Evolutionary conservation across 2,329 filamentous ascomycete species (phyloP), one percentile per base, ranked within the genome.

Genomic region (Pseudocercospora cruenta): DNA sequence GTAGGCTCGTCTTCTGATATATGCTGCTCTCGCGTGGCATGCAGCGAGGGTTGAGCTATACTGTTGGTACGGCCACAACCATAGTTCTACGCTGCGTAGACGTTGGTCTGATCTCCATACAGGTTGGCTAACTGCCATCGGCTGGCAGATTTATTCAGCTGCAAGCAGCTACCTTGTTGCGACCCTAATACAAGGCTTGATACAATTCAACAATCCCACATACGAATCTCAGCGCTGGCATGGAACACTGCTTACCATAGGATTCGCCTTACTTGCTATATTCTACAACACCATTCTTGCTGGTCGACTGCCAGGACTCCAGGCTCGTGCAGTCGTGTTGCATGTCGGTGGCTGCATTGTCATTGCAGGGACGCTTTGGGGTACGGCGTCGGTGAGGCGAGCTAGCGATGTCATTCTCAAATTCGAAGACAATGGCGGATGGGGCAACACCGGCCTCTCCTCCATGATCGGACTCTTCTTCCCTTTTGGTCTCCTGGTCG

Each of bases 271-370:
- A 39, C 61, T 80, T 58, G 72, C 72, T 12, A 75, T 78, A 53
- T 67, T 76, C 33, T 78, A 85, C 71, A 86, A 86, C 68, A 79
- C 79, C 1, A 74, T 80, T 14, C 76, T 80, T 5, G 80, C 80
- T 1, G 78, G 77, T 45, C 68, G 80, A 1, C 73, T 86, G 2
- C 83, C 83, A 1, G 75, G 79, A 16, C 75, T 85, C 24, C 84
- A 86, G 72, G 80, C 80, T 0, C 69, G 82, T 12, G 78, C 84
- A 22, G 74, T 85, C 7, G 78, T 84, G 26, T 71, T 86, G 3
- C 84, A 86, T 63, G 76, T 86, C n/a, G 72, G 82, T 16, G 84
- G 84, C 3, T 83, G 86, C 71, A 83, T 86, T 64, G 84, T 80
- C 0, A 82, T 86, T 63, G 73, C 86, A 10, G 81, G 85, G 21